Evolutionary conservation across 2,329 filamentous ascomycete genomes (phyloP), one percentile per base, ranked within the genome.

Genomic region (Aspergillus persii): DNA sequence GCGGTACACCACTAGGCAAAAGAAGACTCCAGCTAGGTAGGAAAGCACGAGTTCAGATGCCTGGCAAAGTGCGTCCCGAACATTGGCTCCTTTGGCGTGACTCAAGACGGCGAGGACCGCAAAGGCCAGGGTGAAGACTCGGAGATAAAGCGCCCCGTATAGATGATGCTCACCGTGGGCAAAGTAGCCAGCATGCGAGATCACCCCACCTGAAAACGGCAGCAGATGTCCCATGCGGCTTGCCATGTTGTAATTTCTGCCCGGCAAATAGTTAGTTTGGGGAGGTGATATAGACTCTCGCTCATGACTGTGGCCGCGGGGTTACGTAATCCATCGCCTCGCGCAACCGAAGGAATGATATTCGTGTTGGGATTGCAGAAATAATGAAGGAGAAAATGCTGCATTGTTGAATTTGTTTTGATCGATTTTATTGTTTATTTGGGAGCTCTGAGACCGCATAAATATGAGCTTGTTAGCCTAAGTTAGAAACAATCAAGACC

Each of bases 141-240:
- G 27, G 27, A 63, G 46, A 30, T 64, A 64, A n/a, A 41, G 58
- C 29, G 49, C 30, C n/a, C 53, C 53, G 52, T 57, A 47, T 26
- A 64, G 54, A 23, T 64, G 62, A 41, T 63, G 62, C 55, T 64
- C 62, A 23, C 62, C 62, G n/a, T 51, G 58, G 9, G 53, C 57
- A 53, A 64, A 64, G 54, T 59, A 63, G 26, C 15, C 4, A 26
- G 15, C 18, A n/a, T 46, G 41, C 3, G 41, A 46, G 15, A 46
- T 6, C 8, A 46, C 23, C 8, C 41, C 41, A 26, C 7, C 12
- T 8, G 23, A 8, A 7, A 46, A 46, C 7, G 15, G 6, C 5
- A 26, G 8, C n/a, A 26, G 2, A 46, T 9, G 8, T n/a, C n/a
- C 15, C 23, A 4, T 11, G 1, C 8, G 18, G 18, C 41, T 18